Conservation (phyloP, 1,284 basidiomycete genomes). For the Coriolopsis trogii region DNA sequence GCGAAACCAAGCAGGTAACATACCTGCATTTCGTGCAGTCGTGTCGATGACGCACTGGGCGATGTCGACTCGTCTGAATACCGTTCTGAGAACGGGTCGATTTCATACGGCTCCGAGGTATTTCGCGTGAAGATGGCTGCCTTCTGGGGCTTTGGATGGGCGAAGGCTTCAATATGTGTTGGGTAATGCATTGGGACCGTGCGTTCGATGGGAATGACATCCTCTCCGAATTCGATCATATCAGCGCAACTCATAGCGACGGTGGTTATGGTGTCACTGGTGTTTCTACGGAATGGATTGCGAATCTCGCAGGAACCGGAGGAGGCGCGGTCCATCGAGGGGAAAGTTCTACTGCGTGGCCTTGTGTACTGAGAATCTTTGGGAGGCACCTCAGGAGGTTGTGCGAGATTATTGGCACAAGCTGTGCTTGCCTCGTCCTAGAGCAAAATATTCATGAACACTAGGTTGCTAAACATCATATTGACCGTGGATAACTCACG, state of each 20-base stretch:
- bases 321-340: not conserved
- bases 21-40: not conserved
- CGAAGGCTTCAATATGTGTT: not conserved
- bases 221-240: conserved; percentile 8
- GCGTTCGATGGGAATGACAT: conserved; percentile 6
- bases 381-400: not conserved
- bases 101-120: not conserved
- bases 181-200: conserved; percentile 7
- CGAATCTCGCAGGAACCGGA: conserved; percentile 9
- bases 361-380: not conserved
- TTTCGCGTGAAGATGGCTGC: conserved; percentile 14
- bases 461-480: no score
- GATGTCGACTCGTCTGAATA: not conserved
- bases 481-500: no score
- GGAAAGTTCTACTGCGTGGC: not conserved
- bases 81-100: conserved; percentile 9
- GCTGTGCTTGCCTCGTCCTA: no score
- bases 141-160: conserved; percentile 3
- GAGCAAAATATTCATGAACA: no score
- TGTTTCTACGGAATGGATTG: conserved; percentile 18
- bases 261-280: conserved; percentile 9
- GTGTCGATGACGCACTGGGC: not conserved
- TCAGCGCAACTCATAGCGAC: conserved; percentile 1
- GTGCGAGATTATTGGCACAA: not conserved
- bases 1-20: not conserved